A percentile compares a stretch with the other conserved stretches of the same genome.
phyloP scores from a whole-genome alignment of 306 rosid genomes.

The Malus orientalis region DNA sequence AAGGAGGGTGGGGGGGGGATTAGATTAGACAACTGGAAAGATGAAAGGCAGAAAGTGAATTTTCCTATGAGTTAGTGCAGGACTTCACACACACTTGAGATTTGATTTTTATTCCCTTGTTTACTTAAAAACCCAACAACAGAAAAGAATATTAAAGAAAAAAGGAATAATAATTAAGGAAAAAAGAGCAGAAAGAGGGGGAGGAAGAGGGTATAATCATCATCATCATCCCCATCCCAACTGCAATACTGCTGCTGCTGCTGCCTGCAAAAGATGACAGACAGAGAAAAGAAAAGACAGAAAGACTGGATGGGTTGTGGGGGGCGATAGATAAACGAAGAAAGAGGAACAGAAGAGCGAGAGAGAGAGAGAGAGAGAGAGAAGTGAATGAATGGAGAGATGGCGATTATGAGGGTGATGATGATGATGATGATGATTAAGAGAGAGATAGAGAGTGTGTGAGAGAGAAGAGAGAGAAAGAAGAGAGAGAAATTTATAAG shows the following conservation, averaged over 20 bases:
- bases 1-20: background rate
- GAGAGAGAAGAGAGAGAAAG: constrained; percentile 15
- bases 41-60: constrained; percentile 31
- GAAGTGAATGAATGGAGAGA: constrained; percentile 33
- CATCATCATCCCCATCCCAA: constrained; percentile 5
- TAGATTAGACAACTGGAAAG: constrained; percentile 33
- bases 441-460: constrained; percentile 17
- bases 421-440: constrained; percentile 35
- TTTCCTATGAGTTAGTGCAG: constrained; percentile 38
- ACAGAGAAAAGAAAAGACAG: background rate
- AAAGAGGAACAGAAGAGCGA: background rate
- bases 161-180: background rate
- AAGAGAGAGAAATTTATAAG: constrained; percentile 4
- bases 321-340: constrained; percentile 25
- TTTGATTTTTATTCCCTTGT: constrained; percentile 21
- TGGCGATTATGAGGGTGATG: constrained; percentile 26
- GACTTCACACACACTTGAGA: constrained; percentile 10
- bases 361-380: background rate
- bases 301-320: constrained; percentile 20
- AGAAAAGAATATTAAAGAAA: background rate
- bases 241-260: constrained; percentile 21
- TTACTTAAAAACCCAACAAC: background rate
- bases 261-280: constrained; percentile 13
- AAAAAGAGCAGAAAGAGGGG: background rate
- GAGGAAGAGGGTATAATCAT: constrained; percentile 5